Evolutionary conservation across 2,329 filamentous ascomycete species (phyloP).

Genomic region (Trichoderma brevicompactum): DNA sequence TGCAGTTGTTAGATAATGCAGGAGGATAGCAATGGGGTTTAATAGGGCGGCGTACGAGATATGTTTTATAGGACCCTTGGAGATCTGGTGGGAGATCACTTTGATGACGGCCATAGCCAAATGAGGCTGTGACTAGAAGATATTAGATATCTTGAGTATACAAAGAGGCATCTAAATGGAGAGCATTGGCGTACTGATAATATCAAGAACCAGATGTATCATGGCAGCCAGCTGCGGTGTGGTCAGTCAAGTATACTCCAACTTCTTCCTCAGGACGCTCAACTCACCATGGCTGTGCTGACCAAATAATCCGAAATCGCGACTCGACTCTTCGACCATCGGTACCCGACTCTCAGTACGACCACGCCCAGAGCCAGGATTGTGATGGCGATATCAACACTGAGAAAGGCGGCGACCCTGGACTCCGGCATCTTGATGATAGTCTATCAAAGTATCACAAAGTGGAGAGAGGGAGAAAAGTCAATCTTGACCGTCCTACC

Average conservation of each 20-base stretch:
- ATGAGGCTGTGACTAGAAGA: not conserved
- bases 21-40: not conserved
- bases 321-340: not conserved
- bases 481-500: not conserved
- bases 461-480: not conserved
- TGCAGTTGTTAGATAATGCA: not conserved
- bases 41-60: not conserved
- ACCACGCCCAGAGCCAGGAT: not conserved
- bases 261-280: not conserved
- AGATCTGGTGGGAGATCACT: not conserved
- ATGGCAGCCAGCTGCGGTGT: not conserved
- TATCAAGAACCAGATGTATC: conserved; percentile 5
- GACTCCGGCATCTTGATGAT: conserved; percentile 2
- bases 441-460: not conserved
- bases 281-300: conserved; percentile 1
- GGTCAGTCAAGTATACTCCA: not conserved
- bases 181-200: not conserved
- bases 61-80: conserved; percentile 6
- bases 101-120: conserved; percentile 9
- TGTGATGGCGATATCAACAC: not conserved
- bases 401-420: not conserved
- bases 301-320: not conserved
- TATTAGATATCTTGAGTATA: not conserved
- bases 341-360: not conserved
- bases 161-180: not conserved